phyloP scores from a whole-genome alignment of 805 yeast species.

The Candida loeiensis region DNA sequence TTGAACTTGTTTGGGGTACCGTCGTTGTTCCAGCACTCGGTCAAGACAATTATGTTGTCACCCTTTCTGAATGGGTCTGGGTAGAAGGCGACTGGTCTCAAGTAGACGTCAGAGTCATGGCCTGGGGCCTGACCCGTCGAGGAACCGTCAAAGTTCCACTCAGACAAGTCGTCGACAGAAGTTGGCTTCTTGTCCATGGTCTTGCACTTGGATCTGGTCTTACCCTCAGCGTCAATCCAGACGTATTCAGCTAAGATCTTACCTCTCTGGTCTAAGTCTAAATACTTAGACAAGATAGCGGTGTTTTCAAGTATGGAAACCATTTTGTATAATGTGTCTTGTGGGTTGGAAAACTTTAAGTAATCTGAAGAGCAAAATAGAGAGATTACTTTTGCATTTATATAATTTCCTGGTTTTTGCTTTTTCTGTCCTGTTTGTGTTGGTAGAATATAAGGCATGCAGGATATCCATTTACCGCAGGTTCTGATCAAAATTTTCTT shows the following conservation, averaged over 20 bases:
- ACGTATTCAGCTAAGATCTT: conserved; percentile 91
- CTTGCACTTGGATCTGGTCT: conserved; percentile 90
- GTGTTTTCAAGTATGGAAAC: conserved; percentile 60
- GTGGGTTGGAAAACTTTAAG: conserved; percentile 3
- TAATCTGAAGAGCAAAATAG: not conserved
- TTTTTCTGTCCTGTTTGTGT: not conserved
- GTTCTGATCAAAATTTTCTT: not conserved
- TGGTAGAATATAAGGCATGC: not conserved
- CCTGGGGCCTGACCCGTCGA: conserved; percentile 99
- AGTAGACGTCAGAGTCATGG: conserved; percentile 88
- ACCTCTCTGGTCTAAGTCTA: conserved; percentile 82
- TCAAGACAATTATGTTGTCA: conserved; percentile 89
- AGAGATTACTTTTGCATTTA: conserved; percentile 1
- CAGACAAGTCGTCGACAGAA: conserved; percentile 84
- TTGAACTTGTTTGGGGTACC: conserved; percentile 98
- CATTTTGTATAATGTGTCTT: conserved; percentile 16
- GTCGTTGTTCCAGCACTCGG: conserved; percentile 97
- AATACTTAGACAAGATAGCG: conserved; percentile 75
- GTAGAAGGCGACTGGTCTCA: conserved; percentile 93
- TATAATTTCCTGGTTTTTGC: not conserved
- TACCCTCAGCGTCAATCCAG: conserved; percentile 94
- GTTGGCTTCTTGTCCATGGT: conserved; percentile 69
- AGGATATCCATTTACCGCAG: not conserved
- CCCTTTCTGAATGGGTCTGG: conserved; percentile 98
- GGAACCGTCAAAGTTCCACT: conserved; percentile 99